Evolutionary conservation across 495 filamentous ascomycete genomes (phyloP).

Genomic region (Lindgomyces ingoldianus): DNA sequence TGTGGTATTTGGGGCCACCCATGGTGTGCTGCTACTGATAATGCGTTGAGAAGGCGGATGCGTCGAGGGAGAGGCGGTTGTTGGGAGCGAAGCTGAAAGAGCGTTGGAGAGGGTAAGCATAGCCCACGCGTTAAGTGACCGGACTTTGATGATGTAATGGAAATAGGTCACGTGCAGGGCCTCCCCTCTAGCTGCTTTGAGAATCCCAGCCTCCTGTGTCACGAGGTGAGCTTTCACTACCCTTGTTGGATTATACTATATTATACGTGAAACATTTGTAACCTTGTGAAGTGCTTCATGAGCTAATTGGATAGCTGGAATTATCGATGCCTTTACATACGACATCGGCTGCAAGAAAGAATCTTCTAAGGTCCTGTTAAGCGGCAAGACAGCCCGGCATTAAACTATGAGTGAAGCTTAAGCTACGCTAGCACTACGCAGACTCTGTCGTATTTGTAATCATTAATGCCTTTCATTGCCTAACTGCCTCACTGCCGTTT

Average conservation of each 20-base stretch:
- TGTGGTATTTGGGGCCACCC: slow-evolving; percentile 47
- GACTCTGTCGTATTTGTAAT: neutral
- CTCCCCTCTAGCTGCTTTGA: neutral
- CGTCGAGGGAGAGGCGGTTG: neutral
- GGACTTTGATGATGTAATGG: neutral
- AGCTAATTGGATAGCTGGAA: too few relatives aligned
- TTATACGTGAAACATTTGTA: too few relatives aligned
- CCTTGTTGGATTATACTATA: too few relatives aligned
- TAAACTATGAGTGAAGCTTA: too few relatives aligned
- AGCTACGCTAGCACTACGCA: too few relatives aligned
- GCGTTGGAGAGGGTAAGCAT: neutral
- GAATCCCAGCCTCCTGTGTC: neutral
- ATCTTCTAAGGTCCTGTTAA: too few relatives aligned
- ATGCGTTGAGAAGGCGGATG: neutral
- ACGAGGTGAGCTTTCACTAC: too few relatives aligned
- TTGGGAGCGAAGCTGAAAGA: slow-evolving; percentile 7
- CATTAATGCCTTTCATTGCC: neutral
- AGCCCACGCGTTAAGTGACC: neutral
- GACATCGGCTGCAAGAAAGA: too few relatives aligned
- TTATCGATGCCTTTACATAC: too few relatives aligned
- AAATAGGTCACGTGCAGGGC: neutral
- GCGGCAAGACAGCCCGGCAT: too few relatives aligned
- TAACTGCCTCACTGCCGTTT: neutral
- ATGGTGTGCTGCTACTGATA: slow-evolving; percentile 18
- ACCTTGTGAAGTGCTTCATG: too few relatives aligned